phyloP scores from a whole-genome alignment of 2,329 filamentous ascomycete genomes.

The Ophiostoma quercus region DNA sequence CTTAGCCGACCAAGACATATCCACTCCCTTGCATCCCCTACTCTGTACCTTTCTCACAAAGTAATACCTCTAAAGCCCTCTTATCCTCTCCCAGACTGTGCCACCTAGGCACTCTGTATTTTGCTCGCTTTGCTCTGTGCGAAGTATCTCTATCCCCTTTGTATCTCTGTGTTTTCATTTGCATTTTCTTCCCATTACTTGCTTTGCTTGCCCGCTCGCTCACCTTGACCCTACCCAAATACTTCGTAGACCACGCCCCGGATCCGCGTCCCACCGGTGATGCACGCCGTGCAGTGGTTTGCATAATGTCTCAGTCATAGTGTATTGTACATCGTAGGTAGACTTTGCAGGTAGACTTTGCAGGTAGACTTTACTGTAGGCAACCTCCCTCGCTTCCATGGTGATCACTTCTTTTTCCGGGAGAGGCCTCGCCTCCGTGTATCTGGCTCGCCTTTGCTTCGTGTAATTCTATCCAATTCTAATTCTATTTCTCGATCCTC shows the following conservation, averaged over 20 bases:
- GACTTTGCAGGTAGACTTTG: too few relatives aligned
- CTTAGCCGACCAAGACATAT: neutral
- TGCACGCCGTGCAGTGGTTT: slow-evolving; percentile 18
- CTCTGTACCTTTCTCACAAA: too few relatives aligned
- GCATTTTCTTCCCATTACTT: too few relatives aligned
- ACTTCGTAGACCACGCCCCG: neutral
- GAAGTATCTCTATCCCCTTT: too few relatives aligned
- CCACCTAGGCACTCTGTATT: neutral
- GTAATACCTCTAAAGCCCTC: too few relatives aligned
- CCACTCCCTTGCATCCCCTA: neutral
- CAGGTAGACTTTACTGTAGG: too few relatives aligned
- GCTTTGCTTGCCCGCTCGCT: too few relatives aligned
- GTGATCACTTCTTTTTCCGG: neutral
- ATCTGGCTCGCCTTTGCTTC: too few relatives aligned
- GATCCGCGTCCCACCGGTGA: slow-evolving; percentile 1
- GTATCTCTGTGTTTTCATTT: too few relatives aligned
- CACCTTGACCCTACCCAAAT: too few relatives aligned
- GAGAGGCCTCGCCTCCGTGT: neutral
- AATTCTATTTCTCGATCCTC: neutral
- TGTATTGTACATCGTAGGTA: neutral
- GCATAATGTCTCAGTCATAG: slow-evolving; percentile 9
- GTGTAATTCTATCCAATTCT: neutral
- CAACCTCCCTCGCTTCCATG: neutral
- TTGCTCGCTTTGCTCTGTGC: too few relatives aligned
- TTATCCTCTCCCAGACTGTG: too few relatives aligned